Conservation (phyloP, 495 filamentous ascomycete species). For the Neurospora pannonica region DNA sequence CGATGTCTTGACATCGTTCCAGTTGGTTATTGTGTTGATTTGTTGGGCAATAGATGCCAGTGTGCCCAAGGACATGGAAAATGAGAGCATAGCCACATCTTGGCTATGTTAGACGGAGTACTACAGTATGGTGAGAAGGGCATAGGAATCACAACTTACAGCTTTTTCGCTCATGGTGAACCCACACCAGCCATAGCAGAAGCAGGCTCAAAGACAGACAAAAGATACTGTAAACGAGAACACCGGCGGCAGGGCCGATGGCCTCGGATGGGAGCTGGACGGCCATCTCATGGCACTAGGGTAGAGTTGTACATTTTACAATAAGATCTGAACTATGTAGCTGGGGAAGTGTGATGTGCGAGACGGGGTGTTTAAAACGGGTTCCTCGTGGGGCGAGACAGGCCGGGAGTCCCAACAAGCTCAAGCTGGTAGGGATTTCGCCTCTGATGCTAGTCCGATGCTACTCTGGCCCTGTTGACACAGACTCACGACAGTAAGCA, state of each 20-base stretch:
- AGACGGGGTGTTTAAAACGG: neutral
- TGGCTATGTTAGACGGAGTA: neutral
- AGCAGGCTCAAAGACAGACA: constrained; percentile 27
- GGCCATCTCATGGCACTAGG: constrained; percentile 18
- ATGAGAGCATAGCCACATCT: constrained; percentile 38
- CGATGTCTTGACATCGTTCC: constrained; percentile 32
- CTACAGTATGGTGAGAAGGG: no score
- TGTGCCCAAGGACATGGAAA: constrained; percentile 27
- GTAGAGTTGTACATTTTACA: neutral
- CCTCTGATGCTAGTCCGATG: neutral
- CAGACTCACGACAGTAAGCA: neutral
- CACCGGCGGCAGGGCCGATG: constrained; percentile 23
- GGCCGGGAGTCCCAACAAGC: neutral
- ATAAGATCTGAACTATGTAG: neutral
- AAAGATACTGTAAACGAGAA: constrained; percentile 34
- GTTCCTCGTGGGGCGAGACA: neutral
- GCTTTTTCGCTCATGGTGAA: constrained; percentile 35
- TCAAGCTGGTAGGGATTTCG: neutral
- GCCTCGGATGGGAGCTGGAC: constrained; percentile 33
- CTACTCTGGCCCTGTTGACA: neutral
- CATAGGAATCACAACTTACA: constrained; percentile 26
- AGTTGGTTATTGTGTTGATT: constrained; percentile 32
- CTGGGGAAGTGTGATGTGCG: neutral
- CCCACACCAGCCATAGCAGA: constrained; percentile 32
- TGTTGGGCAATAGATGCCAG: constrained; percentile 37